These are phyloP conservation scores for Castanea sativa DNA, from an alignment of 306 rosid genomes.

Conservation along the genomic window DNA sequence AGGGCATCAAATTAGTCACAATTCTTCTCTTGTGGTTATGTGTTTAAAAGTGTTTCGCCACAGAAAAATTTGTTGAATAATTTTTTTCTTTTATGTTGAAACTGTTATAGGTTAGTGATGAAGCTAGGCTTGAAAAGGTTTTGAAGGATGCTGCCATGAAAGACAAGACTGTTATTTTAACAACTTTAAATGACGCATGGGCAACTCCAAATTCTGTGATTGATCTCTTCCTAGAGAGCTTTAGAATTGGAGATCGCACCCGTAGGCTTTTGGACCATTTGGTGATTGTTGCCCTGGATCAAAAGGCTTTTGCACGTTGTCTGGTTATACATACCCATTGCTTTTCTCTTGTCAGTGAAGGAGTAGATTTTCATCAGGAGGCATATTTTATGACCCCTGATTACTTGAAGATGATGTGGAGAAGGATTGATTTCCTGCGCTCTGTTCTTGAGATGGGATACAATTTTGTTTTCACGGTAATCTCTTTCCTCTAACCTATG, in stretches of 20 bases:
- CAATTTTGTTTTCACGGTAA: conserved; percentile 94
- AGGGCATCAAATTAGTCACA: conserved; percentile 13
- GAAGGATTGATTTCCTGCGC: conserved; percentile 85
- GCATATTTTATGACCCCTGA: conserved; percentile 85
- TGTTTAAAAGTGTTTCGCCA: conserved; percentile 9
- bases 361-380: conserved; percentile 66
- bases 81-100: conserved; percentile 22
- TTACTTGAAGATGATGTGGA: conserved; percentile 97
- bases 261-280: conserved; percentile 69
- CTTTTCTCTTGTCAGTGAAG: conserved; percentile 67
- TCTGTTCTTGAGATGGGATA: conserved; percentile 85
- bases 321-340: conserved; percentile 69
- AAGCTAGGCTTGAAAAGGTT: conserved; percentile 54
- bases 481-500: conserved; percentile 26
- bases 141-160: conserved; percentile 72
- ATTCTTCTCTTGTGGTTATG: conserved; percentile 18
- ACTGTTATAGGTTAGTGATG: conserved; percentile 47
- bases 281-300: conserved; percentile 82
- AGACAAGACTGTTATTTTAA: conserved; percentile 76
- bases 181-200: conserved; percentile 96
- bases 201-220: conserved; percentile 77
- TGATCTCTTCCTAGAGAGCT: conserved; percentile 91
- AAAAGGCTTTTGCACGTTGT: conserved; percentile 71
- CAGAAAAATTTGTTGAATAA: background rate
- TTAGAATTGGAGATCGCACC: conserved; percentile 74